These are phyloP conservation scores for Macrocybe gigantea DNA, from an alignment of 768 basidiomycete genomes.

Conservation along the genomic window DNA sequence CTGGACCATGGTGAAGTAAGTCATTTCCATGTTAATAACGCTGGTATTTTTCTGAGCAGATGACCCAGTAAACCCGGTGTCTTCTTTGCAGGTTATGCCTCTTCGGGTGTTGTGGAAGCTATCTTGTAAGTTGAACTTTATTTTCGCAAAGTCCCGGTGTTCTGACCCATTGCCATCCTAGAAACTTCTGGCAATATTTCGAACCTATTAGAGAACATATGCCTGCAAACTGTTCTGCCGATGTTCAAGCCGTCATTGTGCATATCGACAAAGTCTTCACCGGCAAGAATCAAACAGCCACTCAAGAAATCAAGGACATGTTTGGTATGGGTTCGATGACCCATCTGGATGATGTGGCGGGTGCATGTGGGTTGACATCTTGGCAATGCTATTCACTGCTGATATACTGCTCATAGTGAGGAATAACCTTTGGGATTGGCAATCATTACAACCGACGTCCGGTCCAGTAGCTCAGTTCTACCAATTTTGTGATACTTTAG, in stretches of 20 bases:
- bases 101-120: constrained; percentile 61
- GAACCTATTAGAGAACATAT: constrained; percentile 65
- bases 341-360: constrained; percentile 64
- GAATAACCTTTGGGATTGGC: constrained; percentile 67
- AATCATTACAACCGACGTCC: constrained; percentile 44
- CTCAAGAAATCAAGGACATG: constrained; percentile 45
- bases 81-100: constrained; percentile 62
- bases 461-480: constrained; percentile 45
- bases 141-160: neutral
- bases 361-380: constrained; percentile 34
- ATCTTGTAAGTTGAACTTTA: constrained; percentile 32
- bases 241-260: constrained; percentile 57
- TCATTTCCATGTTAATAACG: constrained; percentile 1
- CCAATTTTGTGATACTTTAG: constrained; percentile 62
- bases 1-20: constrained; percentile 67
- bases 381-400: constrained; percentile 34
- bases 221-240: constrained; percentile 70
- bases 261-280: constrained; percentile 56
- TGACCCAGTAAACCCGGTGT: constrained; percentile 48
- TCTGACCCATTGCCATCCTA: neutral
- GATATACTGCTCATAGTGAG: constrained; percentile 42
- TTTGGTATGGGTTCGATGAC: constrained; percentile 54
- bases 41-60: neutral
- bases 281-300: constrained; percentile 35
- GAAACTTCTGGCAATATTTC: constrained; percentile 67